Evolutionary conservation across 228 moss, liverwort and hornwort genomes (phyloP), one percentile per base, ranked within the genome.

Genomic region (Sphagnum fallax): DNA sequence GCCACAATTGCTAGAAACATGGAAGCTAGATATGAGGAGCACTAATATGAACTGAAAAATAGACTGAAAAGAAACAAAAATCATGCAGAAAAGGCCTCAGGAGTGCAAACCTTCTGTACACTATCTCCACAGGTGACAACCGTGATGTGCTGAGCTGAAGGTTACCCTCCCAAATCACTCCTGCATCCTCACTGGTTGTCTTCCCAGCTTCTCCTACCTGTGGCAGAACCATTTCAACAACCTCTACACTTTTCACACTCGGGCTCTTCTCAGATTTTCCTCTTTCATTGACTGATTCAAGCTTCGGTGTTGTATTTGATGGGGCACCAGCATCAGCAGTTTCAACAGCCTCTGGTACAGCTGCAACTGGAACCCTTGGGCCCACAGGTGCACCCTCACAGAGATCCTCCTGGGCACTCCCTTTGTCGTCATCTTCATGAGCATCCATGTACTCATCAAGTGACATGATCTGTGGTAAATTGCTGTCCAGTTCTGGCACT

Each of bases 71-170:
- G 32, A 32, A 32, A 32, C 32, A 32, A 32, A 32, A 32, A 32
- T 32, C 32, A 32, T 32, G 32, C 2, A 32, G 32, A 32, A 32
- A 32, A 32, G 32, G 32, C 32, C 32, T 32, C 32, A 32, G 32
- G 32, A 32, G 32, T 13, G 76, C 85, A 66, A 65, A 93, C 90
- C 93, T 89, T 79, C 79, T 83, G 65, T 83, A 87, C 7, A 76
- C 77, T 61, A 85, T 72, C 66, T 76, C 68, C 66, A 94, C 67
- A 48, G 86, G 77, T 52, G 85, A 89, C 71, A 79, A 85, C 62
- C 93, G 93, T 73, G 79, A 83, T 70, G 91, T 81, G 70, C 87
- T 90, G 53, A 94, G 67, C 77, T 91, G 91, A 50, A 94, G 75
- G 18, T 89, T 91, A 52, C 93, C 89, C 52, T 75, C 81, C 93